phyloP scores from a whole-genome alignment of 495 filamentous ascomycete genomes.

The Hypomontagnella monticulosa region DNA sequence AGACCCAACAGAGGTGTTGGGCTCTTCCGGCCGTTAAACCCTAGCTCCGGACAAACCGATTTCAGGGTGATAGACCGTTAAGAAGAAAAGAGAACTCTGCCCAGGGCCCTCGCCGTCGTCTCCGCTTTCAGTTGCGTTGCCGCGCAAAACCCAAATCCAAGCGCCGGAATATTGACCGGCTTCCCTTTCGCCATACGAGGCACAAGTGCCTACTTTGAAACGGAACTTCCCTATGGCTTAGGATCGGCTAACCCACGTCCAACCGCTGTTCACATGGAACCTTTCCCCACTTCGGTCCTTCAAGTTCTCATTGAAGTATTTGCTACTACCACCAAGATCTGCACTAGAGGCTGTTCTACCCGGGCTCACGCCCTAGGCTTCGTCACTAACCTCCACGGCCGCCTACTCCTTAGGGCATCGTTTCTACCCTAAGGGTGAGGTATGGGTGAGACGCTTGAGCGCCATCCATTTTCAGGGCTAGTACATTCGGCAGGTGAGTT shows the following conservation, averaged over 20 bases:
- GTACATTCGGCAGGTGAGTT: slow-evolving; percentile 14
- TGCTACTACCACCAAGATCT: slow-evolving; percentile 14
- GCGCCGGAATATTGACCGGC: slow-evolving; percentile 13
- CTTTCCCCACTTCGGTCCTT: slow-evolving; percentile 13
- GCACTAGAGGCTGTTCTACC: slow-evolving; percentile 10
- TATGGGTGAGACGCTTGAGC: slow-evolving; percentile 14
- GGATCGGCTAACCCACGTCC: slow-evolving; percentile 12
- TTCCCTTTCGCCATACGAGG: slow-evolving; percentile 12
- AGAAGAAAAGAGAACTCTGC: slow-evolving; percentile 14
- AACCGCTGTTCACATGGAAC: slow-evolving; percentile 14
- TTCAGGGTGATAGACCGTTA: slow-evolving; percentile 14
- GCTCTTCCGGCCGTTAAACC: slow-evolving; percentile 12
- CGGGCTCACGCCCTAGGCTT: slow-evolving; percentile 13
- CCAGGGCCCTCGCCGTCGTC: slow-evolving; percentile 11
- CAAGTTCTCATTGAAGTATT: slow-evolving; percentile 14
- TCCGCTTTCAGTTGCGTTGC: slow-evolving; percentile 14
- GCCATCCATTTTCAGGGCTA: slow-evolving; percentile 14
- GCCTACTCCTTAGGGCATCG: slow-evolving; percentile 13
- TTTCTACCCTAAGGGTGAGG: slow-evolving; percentile 13
- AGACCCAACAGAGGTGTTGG: slow-evolving; percentile 14
- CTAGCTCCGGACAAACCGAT: slow-evolving; percentile 14
- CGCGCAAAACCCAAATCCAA: slow-evolving; percentile 13
- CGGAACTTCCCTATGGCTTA: slow-evolving; percentile 14
- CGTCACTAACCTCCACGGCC: slow-evolving; percentile 12
- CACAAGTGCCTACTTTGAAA: slow-evolving; percentile 12